Evolutionary conservation across 2,329 filamentous ascomycete species (phyloP), one percentile per base, ranked within the genome.

Genomic region (Penicillium polonicum): DNA sequence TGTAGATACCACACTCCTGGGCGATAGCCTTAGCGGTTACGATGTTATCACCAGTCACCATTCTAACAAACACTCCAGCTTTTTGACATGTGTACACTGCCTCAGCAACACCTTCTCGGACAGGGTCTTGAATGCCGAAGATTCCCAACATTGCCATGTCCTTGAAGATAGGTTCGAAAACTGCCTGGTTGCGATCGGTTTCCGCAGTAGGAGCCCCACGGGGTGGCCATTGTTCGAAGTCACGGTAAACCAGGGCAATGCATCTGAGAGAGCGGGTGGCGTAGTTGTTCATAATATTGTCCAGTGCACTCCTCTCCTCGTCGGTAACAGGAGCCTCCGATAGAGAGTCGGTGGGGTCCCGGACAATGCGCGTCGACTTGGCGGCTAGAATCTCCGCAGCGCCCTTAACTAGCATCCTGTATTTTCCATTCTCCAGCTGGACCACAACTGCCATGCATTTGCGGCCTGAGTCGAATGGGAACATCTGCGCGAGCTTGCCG

Each of bases 161-260:
- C 48, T 81, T 79, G 72, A 89, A 89, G 17, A 90, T 73, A 52
- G 86, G 81, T 45, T 89, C 86, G 61, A 91, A 88, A 9, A 80
- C 75, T n/a, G 86, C 81, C 55, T 88, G 83, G 38, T 80, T 81
- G 65, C 81, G 80, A 71, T 88, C 81, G 46, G 86, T 84, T 59
- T 85, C 82, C 23, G 76, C 70, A 42, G 77, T 80, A 33, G 77
- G 84, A 17, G 82, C 83, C 48, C 83, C 82, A 59, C 80, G 83
- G 5, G 91, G 91, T 33, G 92, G 92, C 92, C 92, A 96, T 52
- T 84, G 83, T 25, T 90, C 84, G 64, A 94, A 96, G 66, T 96
- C 92, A 55, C 87, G 88, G 75, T 91, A 95, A 52, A 91, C 81
- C 62, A 96, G 83, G 43, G 88, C 90, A 65, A 96, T 95, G 1